phyloP scores from a whole-genome alignment of 2,329 filamentous ascomycete genomes.

The Aspergillus brunneoviolaceus region DNA sequence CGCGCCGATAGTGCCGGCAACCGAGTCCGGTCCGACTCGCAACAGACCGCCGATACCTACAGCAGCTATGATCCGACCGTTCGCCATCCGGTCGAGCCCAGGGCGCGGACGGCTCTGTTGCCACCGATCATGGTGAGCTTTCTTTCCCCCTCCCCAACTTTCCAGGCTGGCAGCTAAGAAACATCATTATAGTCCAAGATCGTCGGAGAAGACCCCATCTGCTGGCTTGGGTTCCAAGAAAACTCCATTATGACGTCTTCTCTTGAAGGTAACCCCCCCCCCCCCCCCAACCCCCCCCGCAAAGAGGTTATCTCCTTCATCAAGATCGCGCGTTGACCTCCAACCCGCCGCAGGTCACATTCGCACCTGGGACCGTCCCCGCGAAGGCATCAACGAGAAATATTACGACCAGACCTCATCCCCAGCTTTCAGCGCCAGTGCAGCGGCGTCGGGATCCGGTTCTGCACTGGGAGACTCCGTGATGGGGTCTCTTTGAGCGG shows the following conservation, averaged over 20 bases:
- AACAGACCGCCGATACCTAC: slow-evolving; percentile 51
- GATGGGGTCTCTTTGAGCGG: slow-evolving; percentile 20
- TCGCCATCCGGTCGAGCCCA: slow-evolving; percentile 80
- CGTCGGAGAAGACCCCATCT: slow-evolving; percentile 81
- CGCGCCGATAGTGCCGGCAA: slow-evolving; percentile 62
- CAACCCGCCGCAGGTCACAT: slow-evolving; percentile 61
- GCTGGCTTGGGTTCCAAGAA: slow-evolving; percentile 91
- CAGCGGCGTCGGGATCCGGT: slow-evolving; percentile 13
- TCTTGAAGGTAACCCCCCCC: slow-evolving; percentile 68
- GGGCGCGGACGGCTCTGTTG: slow-evolving; percentile 77
- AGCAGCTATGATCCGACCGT: slow-evolving; percentile 58
- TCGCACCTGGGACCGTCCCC: slow-evolving; percentile 70
- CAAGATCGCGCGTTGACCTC: slow-evolving; percentile 12
- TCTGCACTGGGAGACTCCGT: slow-evolving; percentile 16
- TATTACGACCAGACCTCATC: slow-evolving; percentile 22
- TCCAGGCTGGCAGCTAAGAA: slow-evolving; percentile 9
- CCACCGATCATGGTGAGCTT: slow-evolving; percentile 80
- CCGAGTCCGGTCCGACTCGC: slow-evolving; percentile 70
- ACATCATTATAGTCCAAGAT: slow-evolving; percentile 64
- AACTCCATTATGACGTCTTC: slow-evolving; percentile 91
- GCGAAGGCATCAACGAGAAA: slow-evolving; percentile 38
- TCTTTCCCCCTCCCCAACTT: background rate
- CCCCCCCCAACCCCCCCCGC: background rate
- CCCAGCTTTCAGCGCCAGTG: slow-evolving; percentile 18
- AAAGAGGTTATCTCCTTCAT: background rate